Percentiles rank a stretch among this genome's conserved stretches.
Conservation (phyloP, 2,329 filamentous ascomycete species). For the Teratosphaeria nubilosa region DNA sequence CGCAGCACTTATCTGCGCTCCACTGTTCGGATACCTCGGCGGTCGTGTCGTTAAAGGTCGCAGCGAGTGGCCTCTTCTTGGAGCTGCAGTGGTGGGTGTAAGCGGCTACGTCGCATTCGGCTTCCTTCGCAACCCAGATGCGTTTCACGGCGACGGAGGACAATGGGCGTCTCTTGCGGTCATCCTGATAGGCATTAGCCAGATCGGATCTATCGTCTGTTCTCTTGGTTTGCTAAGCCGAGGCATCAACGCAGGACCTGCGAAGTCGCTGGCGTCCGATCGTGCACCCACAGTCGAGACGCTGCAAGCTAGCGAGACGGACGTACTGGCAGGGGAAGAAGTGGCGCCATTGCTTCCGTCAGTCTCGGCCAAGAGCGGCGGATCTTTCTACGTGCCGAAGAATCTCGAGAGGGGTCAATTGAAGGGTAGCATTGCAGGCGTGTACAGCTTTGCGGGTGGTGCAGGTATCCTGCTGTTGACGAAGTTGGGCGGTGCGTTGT, state of each 20-base stretch:
- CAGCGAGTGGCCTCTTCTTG: slow-evolving; percentile 60
- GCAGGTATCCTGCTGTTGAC: slow-evolving; percentile 83
- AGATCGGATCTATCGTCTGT: slow-evolving; percentile 94
- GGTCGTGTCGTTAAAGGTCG: slow-evolving; percentile 46
- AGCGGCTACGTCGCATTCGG: slow-evolving; percentile 70
- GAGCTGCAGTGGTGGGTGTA: slow-evolving; percentile 63
- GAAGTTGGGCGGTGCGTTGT: slow-evolving; percentile 78
- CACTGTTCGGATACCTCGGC: slow-evolving; percentile 78
- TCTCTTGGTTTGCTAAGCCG: slow-evolving; percentile 79
- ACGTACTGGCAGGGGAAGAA: slow-evolving; percentile 11
- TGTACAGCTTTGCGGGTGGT: slow-evolving; percentile 86
- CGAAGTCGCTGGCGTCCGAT: slow-evolving; percentile 10
- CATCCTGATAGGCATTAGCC: slow-evolving; percentile 74
- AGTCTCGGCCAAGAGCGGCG: background rate
- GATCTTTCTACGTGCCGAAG: background rate
- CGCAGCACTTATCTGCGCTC: slow-evolving; percentile 72
- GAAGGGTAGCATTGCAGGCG: slow-evolving; percentile 88
- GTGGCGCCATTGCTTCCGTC: slow-evolving; percentile 17
- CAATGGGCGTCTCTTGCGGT: slow-evolving; percentile 54
- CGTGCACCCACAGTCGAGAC: slow-evolving; percentile 6
- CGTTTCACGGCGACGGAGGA: slow-evolving; percentile 52
- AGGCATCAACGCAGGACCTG: slow-evolving; percentile 46
- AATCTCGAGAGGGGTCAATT: slow-evolving; percentile 37
- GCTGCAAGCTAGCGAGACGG: slow-evolving; percentile 7
- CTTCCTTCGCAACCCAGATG: slow-evolving; percentile 66